Evolutionary conservation across 2,329 filamentous ascomycete species (phyloP), one percentile per base, ranked within the genome.

Genomic region (Sclerotiophoma versabilis): DNA sequence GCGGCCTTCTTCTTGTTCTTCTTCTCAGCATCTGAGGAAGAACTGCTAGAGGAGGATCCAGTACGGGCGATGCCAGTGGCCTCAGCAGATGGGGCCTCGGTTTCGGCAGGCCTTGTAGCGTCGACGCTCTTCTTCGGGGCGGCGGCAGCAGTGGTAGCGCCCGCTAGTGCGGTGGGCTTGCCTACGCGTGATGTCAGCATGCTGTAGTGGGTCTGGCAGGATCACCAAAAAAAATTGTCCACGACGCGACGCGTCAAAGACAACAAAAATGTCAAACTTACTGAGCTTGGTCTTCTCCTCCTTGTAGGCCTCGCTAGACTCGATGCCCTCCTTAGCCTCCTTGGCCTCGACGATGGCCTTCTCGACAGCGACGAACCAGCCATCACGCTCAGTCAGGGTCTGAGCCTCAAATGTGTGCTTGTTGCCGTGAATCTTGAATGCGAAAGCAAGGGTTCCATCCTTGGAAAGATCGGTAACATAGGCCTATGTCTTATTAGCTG

Each of bases 321-420:
- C 84, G 67, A 97, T 84, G 50, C 83, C 83, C 62, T 90, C 82
- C 71, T 87, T 88, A 54, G 90, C 81, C 68, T 89, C 88, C 84
- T 95, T 96, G 70, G 92, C 93, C 34, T 57, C 54, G 19, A 20
- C 49, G 41, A 58, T 58, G 26, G 49, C 91, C 70, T 84, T 80
- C 85, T 95, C 92, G 66, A 96, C 77, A 71, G 93, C 89, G 59
- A 87, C 80, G 69, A 96, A 86, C 95, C 95, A 98, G 84, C 90
- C 91, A 77, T 96, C 92, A 74, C 93, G 54, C 44, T 57, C 54
- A 26, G 54, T 42, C 26, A 47, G 29, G 69, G 73, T 88, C 69
- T 81, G 71, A 53, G 93, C 91, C 85, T 97, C 93, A 84, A 99
- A 96, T 57, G 85, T 85, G 84, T 97, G 92, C 87, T 96, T 96